Percentiles rank a stretch among this genome's conserved stretches.
Evolutionary conservation across 495 filamentous ascomycete species (phyloP).

Genomic region (Aspergillus egyptiacus): DNA sequence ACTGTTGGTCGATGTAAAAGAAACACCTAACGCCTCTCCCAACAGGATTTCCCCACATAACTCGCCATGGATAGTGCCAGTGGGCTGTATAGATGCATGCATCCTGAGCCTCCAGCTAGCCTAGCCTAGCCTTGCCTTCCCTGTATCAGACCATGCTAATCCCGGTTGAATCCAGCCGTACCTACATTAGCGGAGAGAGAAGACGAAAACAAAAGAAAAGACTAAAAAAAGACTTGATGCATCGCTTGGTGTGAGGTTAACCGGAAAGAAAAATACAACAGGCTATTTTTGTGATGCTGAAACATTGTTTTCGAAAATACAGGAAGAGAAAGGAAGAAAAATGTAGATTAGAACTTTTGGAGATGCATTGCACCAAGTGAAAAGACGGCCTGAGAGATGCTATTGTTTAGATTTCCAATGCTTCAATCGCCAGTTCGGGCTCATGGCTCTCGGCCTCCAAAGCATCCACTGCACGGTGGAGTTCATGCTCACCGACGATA

Average conservation of each 20-base stretch:
- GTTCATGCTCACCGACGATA: conserved; percentile 69
- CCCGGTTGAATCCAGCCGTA: conserved; percentile 1
- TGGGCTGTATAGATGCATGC: neutral
- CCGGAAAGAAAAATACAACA: conserved; percentile 2
- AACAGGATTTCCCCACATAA: neutral
- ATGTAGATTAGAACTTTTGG: conserved; percentile 4
- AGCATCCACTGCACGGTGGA: conserved; percentile 63
- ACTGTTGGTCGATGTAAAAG: neutral
- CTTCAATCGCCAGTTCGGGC: conserved; percentile 14
- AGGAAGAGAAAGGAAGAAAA: conserved; percentile 1
- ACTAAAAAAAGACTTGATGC: neutral
- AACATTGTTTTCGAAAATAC: conserved; percentile 6
- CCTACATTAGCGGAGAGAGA: conserved; percentile 3
- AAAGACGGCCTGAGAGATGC: neutral
- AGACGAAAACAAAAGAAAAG: neutral
- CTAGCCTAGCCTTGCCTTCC: neutral
- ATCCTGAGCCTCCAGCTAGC: neutral
- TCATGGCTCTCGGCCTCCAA: conserved; percentile 45
- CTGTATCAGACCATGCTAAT: neutral
- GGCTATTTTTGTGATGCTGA: neutral
- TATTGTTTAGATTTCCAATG: conserved; percentile 11
- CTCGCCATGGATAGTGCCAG: conserved; percentile 1
- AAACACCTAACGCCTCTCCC: neutral
- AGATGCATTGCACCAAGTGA: neutral
- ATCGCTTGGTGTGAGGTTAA: neutral